Base-by-base conservation (phyloP, 176 grass and related monocot species). In the Bromus sterilis region DNA sequence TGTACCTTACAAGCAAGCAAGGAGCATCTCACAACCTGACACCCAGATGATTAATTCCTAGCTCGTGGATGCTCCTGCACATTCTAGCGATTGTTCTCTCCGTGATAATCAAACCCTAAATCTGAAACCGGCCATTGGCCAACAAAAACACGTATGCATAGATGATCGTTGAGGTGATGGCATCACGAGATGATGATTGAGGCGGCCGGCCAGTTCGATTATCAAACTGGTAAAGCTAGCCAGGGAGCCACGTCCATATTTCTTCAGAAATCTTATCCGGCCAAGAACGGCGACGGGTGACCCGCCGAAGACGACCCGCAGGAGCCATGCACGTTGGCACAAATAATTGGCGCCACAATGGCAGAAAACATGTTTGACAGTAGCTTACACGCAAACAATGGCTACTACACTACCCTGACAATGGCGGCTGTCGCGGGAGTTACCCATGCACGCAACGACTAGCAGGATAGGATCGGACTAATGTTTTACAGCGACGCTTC, bases 361-460 rank as follows among this genome's bases (percentile, higher is more conserved):
- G 20, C 65, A 56, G 80, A 76, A 65, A 42, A 57, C 60, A 83
- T 83, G 55, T 56, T 85, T 77, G 36, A 11, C 1, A 18, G 13
- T 48, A 46, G 46, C 83, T 82, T 86, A 78, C 73, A 86, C 87
- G 83, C 87, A 89, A 89, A 78, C 78, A 77, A 44, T 40, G 12
- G 37, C 71, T 31, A 29, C 57, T 6, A 60, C 57, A 23, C 53
- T 25, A 4, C 34, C 16, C 86, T 74, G 87, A 85, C 77, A 76
- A 48, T 61, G 53, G 87, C 53, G 35, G 43, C 28, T 66, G 24
- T 66, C 10, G 76, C 36, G 48, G 32, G 62, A 77, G 26, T 44
- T 36, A 57, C 71, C 31, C 55, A 65, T 77, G 67, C 51, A 72
- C 66, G 5, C 15, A 13, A 71, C 71, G 18, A 14, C 32, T 20